Evolutionary conservation across 1,139 yeast species (phyloP).

Genomic region (Zygosaccharomyces sapae): DNA sequence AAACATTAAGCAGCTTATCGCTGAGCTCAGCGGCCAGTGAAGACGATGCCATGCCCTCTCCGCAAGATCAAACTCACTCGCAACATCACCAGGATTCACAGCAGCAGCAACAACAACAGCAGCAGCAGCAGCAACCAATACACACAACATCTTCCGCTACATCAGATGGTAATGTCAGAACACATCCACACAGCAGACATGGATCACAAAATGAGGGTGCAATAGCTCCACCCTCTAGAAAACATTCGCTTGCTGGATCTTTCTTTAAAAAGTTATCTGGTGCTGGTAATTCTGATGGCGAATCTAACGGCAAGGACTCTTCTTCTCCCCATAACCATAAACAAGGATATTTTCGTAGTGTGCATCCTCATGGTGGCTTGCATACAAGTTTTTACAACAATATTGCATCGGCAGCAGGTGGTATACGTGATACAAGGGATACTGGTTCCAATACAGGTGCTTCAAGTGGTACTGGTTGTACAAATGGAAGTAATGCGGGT

Average conservation of each 20-base stretch:
- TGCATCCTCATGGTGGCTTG: constrained; percentile 1
- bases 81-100: background rate
- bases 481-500: constrained; percentile 4
- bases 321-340: background rate
- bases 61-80: background rate
- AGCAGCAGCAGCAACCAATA: background rate
- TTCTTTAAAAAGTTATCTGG: constrained; percentile 26
- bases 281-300: constrained; percentile 5
- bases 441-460: constrained; percentile 9
- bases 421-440: background rate
- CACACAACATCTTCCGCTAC: too few relatives aligned
- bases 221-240: constrained; percentile 18
- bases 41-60: background rate
- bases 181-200: constrained; percentile 1
- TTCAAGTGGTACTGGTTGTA: background rate
- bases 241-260: constrained; percentile 28
- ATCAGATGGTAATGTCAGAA: background rate
- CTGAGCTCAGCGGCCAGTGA: constrained; percentile 12
- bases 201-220: background rate
- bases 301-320: background rate
- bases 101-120: background rate
- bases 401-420: background rate
- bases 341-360: background rate
- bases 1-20: constrained; percentile 27
- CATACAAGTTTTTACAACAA: background rate